Base-by-base conservation (phyloP, 495 filamentous ascomycete species). In the Podospora conica region DNA sequence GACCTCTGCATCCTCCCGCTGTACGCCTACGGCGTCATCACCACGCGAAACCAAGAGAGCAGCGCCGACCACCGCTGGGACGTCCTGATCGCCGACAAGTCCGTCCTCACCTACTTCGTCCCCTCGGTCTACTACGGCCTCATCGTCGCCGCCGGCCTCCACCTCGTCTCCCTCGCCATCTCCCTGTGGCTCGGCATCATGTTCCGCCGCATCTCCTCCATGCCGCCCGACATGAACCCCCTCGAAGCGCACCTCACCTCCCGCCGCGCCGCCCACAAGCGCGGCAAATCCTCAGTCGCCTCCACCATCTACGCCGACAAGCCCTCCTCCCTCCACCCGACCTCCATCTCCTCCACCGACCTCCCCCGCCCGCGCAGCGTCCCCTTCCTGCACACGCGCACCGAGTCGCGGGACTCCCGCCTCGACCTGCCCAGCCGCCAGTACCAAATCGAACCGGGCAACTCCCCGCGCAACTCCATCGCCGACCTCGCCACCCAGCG, bases 201-300 rank as follows among this genome's bases (percentile, higher is more conserved):
- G 66, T 96, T 96, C 86, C 86, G 87, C 10, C 86, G 91, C 68
- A 96, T 97, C 69, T 79, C 87, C 24, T 80, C 80, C 15, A 82
- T 97, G 63, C 93, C 93, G 2, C 93, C 93, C 0, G 93, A 97
- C 69, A 90, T 96, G 89, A 97, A 96, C 69, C 93, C 93, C 9
- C 78, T 97, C 9, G 93, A 96, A 71, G 87, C 90, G 69, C 89
- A 95, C 69, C 77, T 96, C 48, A 97, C 93, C 6, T 87, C 91
- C 11, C 87, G 92, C 40, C 40, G 40, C 40, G 40, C 15, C 53
- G 71, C 70, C 58, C 83, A 87, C 87, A 93, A 91, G 78, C 83
- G 88, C 66, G 92, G 88, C 78, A 90, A 91, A 73, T 90, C 89
- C 0, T 88, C 88, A 7, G 77, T 90, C 5, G 81, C 82, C 15